These are phyloP conservation scores for Phlebopus sp. DNA, from an alignment of 1,284 basidiomycete genomes.

Conservation along the genomic window DNA sequence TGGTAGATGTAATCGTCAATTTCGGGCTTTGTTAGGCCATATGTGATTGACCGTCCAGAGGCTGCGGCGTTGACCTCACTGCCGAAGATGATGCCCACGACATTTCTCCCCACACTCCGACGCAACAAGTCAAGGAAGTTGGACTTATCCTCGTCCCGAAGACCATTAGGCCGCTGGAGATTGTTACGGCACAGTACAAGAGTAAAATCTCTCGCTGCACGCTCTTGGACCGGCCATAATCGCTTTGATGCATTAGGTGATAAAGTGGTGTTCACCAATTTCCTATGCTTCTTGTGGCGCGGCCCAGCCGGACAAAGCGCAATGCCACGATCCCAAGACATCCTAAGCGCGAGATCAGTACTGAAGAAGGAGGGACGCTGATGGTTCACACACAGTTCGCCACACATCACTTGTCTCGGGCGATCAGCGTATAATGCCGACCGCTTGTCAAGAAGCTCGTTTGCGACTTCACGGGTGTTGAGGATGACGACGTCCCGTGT, in stretches of 20 bases:
- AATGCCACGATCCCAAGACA: constrained; percentile 6
- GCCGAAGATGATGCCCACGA: neutral
- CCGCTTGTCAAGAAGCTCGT: constrained; percentile 17
- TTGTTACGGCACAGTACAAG: no score
- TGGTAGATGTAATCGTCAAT: neutral
- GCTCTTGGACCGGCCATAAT: neutral
- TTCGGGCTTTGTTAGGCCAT: neutral
- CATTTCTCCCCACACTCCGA: neutral
- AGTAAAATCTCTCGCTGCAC: neutral
- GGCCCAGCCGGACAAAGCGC: neutral
- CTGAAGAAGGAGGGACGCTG: no score
- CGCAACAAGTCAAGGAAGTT: neutral
- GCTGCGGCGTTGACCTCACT: neutral
- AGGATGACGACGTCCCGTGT: neutral
- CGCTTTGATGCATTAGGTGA: neutral
- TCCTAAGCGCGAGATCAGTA: neutral
- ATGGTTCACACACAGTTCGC: no score
- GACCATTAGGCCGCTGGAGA: no score
- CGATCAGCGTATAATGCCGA: constrained; percentile 17
- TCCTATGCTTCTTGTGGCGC: neutral
- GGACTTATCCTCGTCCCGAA: neutral
- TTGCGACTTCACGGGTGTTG: neutral
- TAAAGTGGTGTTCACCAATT: neutral
- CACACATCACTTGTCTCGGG: constrained; percentile 2
- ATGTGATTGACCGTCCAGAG: neutral